A percentile compares a stretch with the other conserved stretches of the same genome.
Evolutionary conservation across 2,329 filamentous ascomycete genomes (phyloP).

Genomic region (Corynespora cassiicola): DNA sequence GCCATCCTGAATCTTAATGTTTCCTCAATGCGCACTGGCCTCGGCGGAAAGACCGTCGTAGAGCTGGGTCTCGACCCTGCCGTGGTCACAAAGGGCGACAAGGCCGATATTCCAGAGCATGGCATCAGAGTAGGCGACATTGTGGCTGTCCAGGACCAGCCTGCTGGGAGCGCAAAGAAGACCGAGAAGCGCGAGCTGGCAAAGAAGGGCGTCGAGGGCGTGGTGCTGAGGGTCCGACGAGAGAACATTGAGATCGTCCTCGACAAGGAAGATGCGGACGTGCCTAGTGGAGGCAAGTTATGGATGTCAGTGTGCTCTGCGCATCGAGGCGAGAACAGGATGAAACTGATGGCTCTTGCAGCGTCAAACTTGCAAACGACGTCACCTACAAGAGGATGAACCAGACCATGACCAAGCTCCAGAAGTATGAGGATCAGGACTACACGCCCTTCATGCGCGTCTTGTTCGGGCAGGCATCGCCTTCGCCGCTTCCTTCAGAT

Average conservation of each 20-base stretch:
- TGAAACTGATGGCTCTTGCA: constrained; percentile 48
- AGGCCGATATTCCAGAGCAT: constrained; percentile 72
- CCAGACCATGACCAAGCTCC: constrained; percentile 67
- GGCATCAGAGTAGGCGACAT: constrained; percentile 80
- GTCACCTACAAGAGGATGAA: constrained; percentile 71
- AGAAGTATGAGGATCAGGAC: constrained; percentile 62
- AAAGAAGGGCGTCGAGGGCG: constrained; percentile 71
- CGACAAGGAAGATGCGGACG: constrained; percentile 66
- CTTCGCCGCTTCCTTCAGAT: constrained; percentile 57
- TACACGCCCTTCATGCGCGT: constrained; percentile 66
- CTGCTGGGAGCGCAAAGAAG: constrained; percentile 73
- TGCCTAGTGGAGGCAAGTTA: constrained; percentile 61
- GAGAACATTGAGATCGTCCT: constrained; percentile 70
- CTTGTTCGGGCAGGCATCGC: constrained; percentile 65
- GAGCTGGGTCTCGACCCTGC: constrained; percentile 81
- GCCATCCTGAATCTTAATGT: constrained; percentile 79
- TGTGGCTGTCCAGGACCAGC: constrained; percentile 77
- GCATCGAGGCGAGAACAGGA: constrained; percentile 2
- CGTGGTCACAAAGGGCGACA: constrained; percentile 54
- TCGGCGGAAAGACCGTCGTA: constrained; percentile 89
- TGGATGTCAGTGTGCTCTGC: constrained; percentile 63
- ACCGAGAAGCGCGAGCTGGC: constrained; percentile 74
- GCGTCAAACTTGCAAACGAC: constrained; percentile 71
- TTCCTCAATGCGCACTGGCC: constrained; percentile 79
- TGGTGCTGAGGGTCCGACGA: constrained; percentile 70